Evolutionary conservation across 2,329 filamentous ascomycete genomes (phyloP).

Genomic region (Coleophoma cylindrospora): DNA sequence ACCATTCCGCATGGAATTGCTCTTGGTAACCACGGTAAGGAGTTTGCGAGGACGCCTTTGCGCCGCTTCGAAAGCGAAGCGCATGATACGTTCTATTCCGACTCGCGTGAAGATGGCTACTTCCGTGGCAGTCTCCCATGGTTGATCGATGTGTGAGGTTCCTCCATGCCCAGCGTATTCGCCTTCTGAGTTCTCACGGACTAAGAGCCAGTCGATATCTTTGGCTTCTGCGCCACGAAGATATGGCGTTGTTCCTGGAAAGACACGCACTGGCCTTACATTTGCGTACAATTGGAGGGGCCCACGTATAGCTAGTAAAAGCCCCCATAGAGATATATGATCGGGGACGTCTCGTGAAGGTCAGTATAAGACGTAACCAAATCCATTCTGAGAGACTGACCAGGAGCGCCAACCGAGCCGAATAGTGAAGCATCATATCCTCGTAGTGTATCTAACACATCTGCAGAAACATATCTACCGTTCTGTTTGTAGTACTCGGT

Average conservation of each 20-base stretch:
- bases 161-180: constrained; percentile 61
- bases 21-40: constrained; percentile 58
- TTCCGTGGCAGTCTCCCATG: constrained; percentile 56
- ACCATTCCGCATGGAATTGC: constrained; percentile 57
- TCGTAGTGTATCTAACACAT: constrained; percentile 46
- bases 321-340: constrained; percentile 60
- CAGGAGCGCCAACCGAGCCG: constrained; percentile 50
- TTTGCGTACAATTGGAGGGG: constrained; percentile 61
- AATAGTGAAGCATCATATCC: constrained; percentile 54
- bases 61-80: constrained; percentile 56
- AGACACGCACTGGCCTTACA: constrained; percentile 53
- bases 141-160: constrained; percentile 47
- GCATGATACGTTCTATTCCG: constrained; percentile 52
- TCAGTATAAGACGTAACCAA: not conserved
- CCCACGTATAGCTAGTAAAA: constrained; percentile 43
- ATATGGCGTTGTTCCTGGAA: constrained; percentile 50
- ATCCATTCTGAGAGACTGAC: constrained; percentile 19
- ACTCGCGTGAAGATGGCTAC: constrained; percentile 56
- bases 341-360: constrained; percentile 47
- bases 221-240: constrained; percentile 35
- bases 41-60: constrained; percentile 43
- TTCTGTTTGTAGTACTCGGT: constrained; percentile 52
- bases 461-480: constrained; percentile 52
- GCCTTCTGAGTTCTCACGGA: constrained; percentile 61
- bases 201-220: constrained; percentile 58